Conservation (phyloP, 164 flowering plant species). For the Tinospora cordifolia region DNA sequence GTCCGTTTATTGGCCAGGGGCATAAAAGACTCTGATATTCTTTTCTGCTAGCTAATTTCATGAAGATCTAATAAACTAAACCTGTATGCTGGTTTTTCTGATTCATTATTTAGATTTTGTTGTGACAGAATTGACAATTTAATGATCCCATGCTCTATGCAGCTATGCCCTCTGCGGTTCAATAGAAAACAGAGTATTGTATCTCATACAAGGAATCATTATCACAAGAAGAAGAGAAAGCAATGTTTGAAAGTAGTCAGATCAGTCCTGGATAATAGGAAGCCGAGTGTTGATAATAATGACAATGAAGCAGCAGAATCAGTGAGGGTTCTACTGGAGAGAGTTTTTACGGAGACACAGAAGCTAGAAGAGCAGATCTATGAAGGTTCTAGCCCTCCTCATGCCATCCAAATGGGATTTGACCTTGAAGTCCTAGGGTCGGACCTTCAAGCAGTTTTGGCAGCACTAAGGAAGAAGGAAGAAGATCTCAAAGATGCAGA, state of each 20-base stretch:
- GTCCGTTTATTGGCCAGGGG: too few relatives aligned
- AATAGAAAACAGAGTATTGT: slow-evolving; percentile 23
- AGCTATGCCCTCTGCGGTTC: slow-evolving; percentile 24
- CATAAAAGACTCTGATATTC: too few relatives aligned
- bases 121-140: too few relatives aligned
- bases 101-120: too few relatives aligned
- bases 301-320: slow-evolving; percentile 60
- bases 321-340: slow-evolving; percentile 66
- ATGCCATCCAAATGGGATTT: slow-evolving; percentile 27
- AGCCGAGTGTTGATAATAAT: slow-evolving; percentile 26
- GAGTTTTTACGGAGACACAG: slow-evolving; percentile 70
- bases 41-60: too few relatives aligned
- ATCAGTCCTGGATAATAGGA: slow-evolving; percentile 34
- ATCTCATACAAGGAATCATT: slow-evolving; percentile 14
- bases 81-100: too few relatives aligned
- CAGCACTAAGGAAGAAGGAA: slow-evolving; percentile 63
- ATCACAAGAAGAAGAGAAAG: slow-evolving; percentile 14
- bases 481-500: slow-evolving; percentile 67
- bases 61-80: too few relatives aligned
- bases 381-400: slow-evolving; percentile 27
- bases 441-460: slow-evolving; percentile 63
- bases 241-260: slow-evolving; percentile 19
- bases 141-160: too few relatives aligned
- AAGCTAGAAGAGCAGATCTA: slow-evolving; percentile 63
- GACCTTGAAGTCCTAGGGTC: slow-evolving; percentile 52